Evolutionary conservation across 2,329 filamentous ascomycete genomes (phyloP), one percentile per base, ranked within the genome.

Genomic region (Epichloe coenophiala): DNA sequence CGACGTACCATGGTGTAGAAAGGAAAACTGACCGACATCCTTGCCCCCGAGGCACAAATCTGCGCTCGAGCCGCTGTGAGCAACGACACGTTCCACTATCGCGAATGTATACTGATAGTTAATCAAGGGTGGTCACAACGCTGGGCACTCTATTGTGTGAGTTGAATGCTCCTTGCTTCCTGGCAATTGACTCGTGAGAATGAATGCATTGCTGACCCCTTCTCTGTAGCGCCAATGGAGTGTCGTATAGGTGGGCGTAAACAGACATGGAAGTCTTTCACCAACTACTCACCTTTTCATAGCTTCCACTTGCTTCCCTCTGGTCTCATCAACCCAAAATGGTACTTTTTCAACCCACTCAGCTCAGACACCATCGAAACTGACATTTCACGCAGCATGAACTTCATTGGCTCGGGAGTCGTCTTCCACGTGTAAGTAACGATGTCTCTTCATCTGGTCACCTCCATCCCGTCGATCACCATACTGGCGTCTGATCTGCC

Each of bases 391-490:
- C 23, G 6, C 23, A 27, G 23, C 43, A 74, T 80, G 59, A 90
- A 89, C 69, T 71, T 90, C 51, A 84, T 90, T 62, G 86, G 84
- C 53, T 83, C 81, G 46, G 83, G 74, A 45, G 75, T 78, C 41
- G 78, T 86, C 53, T 80, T 87, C 57, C 78, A 87, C 65, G 74
- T 57, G 43, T 27, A 27, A 27, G 23, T 27, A 7, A 27, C 23
- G 6, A 27, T 27, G 23, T 27, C 23, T 27, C 23, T 27, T 27
- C 23, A 27, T 27, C 23, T 27, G 23, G 23, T 7, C 23, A 27
- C 23, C 23, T 27, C 23, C 23, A 27, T 27, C 23, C 2, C 23
- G 2, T 27, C 23, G 23, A 27, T 27, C 23, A 27, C 23, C 23
- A 27, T 7, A 27, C 2, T 27, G 23, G 23, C 23, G 2, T 27